Percentiles rank a stretch among this genome's conserved stretches.
These are phyloP conservation scores for Peniophora sp. DNA, from an alignment of 1,284 basidiomycete species.

Conservation along the genomic window DNA sequence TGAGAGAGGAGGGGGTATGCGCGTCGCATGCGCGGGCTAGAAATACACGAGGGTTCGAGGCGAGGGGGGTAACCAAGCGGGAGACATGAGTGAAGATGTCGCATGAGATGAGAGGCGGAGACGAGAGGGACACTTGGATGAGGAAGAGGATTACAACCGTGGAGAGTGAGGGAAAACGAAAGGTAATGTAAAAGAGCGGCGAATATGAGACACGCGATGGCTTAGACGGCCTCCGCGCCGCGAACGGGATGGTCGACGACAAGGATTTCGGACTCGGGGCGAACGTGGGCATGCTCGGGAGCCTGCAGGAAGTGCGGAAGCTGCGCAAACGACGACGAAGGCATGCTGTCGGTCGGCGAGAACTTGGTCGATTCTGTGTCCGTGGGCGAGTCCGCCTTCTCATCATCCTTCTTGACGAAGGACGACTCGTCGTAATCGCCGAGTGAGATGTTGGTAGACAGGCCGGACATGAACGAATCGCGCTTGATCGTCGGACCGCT, in stretches of 20 bases:
- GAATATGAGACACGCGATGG: neutral
- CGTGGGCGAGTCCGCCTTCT: neutral
- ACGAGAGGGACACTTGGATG: neutral
- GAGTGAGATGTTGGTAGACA: constrained; percentile 1
- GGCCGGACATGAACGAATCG: neutral
- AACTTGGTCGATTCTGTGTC: neutral
- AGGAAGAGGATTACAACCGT: neutral
- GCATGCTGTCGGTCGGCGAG: neutral
- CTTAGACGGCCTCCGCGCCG: neutral
- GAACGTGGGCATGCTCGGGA: neutral
- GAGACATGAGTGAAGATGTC: neutral
- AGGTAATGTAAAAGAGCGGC: neutral
- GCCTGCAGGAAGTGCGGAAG: neutral
- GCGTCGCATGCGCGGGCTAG: too few species aligned
- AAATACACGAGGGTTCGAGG: too few species aligned
- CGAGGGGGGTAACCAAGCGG: neutral
- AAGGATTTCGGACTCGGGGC: neutral
- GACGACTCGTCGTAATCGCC: neutral
- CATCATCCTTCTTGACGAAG: neutral
- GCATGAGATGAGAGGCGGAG: neutral
- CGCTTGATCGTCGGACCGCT: neutral
- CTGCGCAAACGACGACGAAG: neutral
- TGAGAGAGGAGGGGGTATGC: too few species aligned
- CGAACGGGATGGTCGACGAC: neutral
- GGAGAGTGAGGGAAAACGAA: neutral